phyloP scores from a whole-genome alignment of 768 basidiomycete species.

The Mycena galericulata region DNA sequence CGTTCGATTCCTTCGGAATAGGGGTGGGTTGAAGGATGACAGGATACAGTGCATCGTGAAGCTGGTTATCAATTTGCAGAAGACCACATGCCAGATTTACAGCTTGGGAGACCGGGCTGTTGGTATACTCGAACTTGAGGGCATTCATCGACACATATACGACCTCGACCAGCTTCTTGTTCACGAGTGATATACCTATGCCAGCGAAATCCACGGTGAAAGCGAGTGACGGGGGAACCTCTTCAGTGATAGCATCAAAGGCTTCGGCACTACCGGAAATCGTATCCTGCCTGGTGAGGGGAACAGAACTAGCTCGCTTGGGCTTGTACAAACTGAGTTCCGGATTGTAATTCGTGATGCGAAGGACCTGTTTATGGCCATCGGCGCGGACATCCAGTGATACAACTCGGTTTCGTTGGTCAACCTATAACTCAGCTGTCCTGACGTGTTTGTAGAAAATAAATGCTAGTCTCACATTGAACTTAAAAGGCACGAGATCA shows the following conservation, averaged over 20 bases:
- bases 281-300: slow-evolving; percentile 74
- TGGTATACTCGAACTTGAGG: slow-evolving; percentile 87
- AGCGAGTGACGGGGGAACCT: slow-evolving; percentile 72
- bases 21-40: slow-evolving; percentile 96
- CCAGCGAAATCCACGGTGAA: slow-evolving; percentile 86
- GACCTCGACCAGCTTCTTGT: slow-evolving; percentile 88
- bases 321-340: slow-evolving; percentile 92
- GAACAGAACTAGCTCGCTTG: slow-evolving; percentile 58
- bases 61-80: slow-evolving; percentile 96
- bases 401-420: slow-evolving; percentile 70
- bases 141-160: slow-evolving; percentile 85
- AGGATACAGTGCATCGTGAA: slow-evolving; percentile 95
- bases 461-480: slow-evolving; percentile 63
- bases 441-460: background rate
- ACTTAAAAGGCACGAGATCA: slow-evolving; percentile 88
- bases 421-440: slow-evolving; percentile 51
- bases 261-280: slow-evolving; percentile 76
- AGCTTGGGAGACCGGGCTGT: slow-evolving; percentile 83
- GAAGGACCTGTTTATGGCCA: slow-evolving; percentile 84
- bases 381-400: slow-evolving; percentile 96
- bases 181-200: slow-evolving; percentile 92
- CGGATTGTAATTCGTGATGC: slow-evolving; percentile 88
- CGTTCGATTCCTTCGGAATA: slow-evolving; percentile 78
- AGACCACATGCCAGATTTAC: slow-evolving; percentile 85
- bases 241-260: slow-evolving; percentile 89